phyloP scores from a whole-genome alignment of 2,329 filamentous ascomycete genomes.

The Fusarium sp. region DNA sequence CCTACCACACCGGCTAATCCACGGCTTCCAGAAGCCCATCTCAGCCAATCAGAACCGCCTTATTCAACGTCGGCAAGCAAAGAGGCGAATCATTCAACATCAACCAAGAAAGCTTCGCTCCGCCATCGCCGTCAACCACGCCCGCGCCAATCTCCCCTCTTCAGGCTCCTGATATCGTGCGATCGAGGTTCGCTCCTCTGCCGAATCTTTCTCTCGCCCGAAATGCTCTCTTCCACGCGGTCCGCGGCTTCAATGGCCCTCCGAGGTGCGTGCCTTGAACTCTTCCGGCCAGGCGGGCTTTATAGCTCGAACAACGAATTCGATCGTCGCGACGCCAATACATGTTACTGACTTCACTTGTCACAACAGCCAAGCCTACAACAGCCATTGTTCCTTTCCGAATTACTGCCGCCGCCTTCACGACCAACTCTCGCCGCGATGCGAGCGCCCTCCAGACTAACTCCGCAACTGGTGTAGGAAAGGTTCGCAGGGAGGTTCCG shows the following conservation, averaged over 20 bases:
- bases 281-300: slow-evolving; percentile 32
- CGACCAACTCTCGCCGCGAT: slow-evolving; percentile 73
- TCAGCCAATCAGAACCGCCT: slow-evolving; percentile 45
- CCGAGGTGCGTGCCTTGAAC: slow-evolving; percentile 54
- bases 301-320: slow-evolving; percentile 24
- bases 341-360: slow-evolving; percentile 10
- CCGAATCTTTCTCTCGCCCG: slow-evolving; percentile 31
- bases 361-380: slow-evolving; percentile 69
- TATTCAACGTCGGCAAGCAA: slow-evolving; percentile 41
- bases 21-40: slow-evolving; percentile 13
- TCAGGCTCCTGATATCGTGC: slow-evolving; percentile 20
- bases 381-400: slow-evolving; percentile 71
- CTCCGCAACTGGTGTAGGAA: slow-evolving; percentile 63
- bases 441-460: slow-evolving; percentile 66
- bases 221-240: slow-evolving; percentile 61
- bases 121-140: slow-evolving; percentile 22
- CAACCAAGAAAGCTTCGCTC: slow-evolving; percentile 40
- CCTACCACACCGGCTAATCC: slow-evolving; percentile 43
- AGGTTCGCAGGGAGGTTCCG: slow-evolving; percentile 75
- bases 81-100: slow-evolving; percentile 46
- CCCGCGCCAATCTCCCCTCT: slow-evolving; percentile 28
- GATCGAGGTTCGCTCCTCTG: slow-evolving; percentile 32
- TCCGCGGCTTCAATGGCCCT: slow-evolving; percentile 62
- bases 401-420: slow-evolving; percentile 67
- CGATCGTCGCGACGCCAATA: slow-evolving; percentile 3